Evolutionary conservation across 1,139 yeast genomes (phyloP).

Genomic region (Eremothecium cymbalariae): DNA sequence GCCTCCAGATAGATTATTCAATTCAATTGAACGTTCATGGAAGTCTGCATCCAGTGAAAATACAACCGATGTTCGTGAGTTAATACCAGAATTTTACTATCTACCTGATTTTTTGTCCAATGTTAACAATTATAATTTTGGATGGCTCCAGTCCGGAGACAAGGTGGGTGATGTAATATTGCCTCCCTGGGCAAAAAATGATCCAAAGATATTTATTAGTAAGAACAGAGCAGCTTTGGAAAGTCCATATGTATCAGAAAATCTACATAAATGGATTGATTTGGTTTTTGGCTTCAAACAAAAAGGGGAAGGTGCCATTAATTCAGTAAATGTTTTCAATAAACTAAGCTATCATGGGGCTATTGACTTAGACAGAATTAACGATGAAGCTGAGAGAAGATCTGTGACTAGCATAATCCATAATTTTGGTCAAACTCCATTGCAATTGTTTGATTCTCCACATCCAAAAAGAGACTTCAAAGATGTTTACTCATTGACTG

Average conservation of each 20-base stretch:
- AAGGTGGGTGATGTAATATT: slow-evolving; percentile 52
- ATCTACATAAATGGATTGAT: slow-evolving; percentile 77
- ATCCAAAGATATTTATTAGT: slow-evolving; percentile 60
- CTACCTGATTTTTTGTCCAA: slow-evolving; percentile 69
- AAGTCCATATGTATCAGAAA: slow-evolving; percentile 66
- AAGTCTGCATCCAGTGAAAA: slow-evolving; percentile 65
- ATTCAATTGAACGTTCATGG: slow-evolving; percentile 71
- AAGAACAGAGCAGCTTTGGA: slow-evolving; percentile 77
- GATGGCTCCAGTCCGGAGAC: slow-evolving; percentile 55
- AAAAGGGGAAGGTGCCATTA: slow-evolving; percentile 58
- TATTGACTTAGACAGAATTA: slow-evolving; percentile 60
- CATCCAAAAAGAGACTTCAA: slow-evolving; percentile 45
- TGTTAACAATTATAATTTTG: slow-evolving; percentile 58
- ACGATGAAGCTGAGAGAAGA: slow-evolving; percentile 61
- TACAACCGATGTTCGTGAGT: slow-evolving; percentile 78
- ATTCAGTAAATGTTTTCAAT: slow-evolving; percentile 66
- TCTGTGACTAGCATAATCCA: slow-evolving; percentile 79
- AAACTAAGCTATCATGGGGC: slow-evolving; percentile 78
- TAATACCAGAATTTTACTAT: slow-evolving; percentile 76
- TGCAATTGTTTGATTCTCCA: slow-evolving; percentile 54
- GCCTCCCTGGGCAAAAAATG: slow-evolving; percentile 78
- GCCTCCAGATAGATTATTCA: slow-evolving; percentile 74
- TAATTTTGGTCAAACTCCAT: slow-evolving; percentile 86
- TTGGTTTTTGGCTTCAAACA: slow-evolving; percentile 74
- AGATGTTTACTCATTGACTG: slow-evolving; percentile 6